phyloP scores from a whole-genome alignment of 805 yeast species.

The Cyberlindnera sargentensis region DNA sequence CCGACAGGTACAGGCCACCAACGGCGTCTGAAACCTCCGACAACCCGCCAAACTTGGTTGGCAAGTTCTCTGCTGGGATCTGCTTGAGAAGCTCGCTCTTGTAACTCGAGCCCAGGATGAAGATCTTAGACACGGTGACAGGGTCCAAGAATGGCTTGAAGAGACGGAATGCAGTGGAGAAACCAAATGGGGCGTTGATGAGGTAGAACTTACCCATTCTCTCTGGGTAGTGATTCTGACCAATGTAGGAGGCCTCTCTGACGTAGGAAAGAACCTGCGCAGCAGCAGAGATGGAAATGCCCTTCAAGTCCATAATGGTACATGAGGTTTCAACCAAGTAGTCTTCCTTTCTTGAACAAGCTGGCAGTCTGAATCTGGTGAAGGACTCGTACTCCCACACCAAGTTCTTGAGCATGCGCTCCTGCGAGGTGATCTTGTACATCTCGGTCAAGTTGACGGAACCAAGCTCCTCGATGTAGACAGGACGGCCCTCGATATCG shows the following conservation, averaged over 20 bases:
- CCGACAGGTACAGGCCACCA: conserved; percentile 81
- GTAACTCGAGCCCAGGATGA: conserved; percentile 75
- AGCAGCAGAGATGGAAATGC: conserved; percentile 80
- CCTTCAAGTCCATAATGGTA: conserved; percentile 91
- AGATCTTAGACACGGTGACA: conserved; percentile 92
- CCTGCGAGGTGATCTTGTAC: conserved; percentile 91
- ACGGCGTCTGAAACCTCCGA: conserved; percentile 59
- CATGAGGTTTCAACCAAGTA: conserved; percentile 89
- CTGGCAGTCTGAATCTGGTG: conserved; percentile 78
- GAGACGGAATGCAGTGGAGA: conserved; percentile 84
- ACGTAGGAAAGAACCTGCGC: conserved; percentile 83
- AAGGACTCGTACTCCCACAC: conserved; percentile 98
- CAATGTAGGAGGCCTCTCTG: conserved; percentile 86
- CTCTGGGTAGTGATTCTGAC: conserved; percentile 97
- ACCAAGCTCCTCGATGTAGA: conserved; percentile 91
- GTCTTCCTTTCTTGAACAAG: conserved; percentile 81
- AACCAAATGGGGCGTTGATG: conserved; percentile 96
- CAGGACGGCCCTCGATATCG: conserved; percentile 95
- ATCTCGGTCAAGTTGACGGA: conserved; percentile 82
- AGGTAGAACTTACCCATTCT: conserved; percentile 97
- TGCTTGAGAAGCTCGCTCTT: conserved; percentile 81
- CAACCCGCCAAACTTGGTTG: conserved; percentile 82
- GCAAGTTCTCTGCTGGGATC: conserved; percentile 89
- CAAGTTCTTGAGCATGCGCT: conserved; percentile 90
- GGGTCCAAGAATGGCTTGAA: conserved; percentile 96